Conservation (phyloP, 345 rosid species). For the Brassica incana region DNA sequence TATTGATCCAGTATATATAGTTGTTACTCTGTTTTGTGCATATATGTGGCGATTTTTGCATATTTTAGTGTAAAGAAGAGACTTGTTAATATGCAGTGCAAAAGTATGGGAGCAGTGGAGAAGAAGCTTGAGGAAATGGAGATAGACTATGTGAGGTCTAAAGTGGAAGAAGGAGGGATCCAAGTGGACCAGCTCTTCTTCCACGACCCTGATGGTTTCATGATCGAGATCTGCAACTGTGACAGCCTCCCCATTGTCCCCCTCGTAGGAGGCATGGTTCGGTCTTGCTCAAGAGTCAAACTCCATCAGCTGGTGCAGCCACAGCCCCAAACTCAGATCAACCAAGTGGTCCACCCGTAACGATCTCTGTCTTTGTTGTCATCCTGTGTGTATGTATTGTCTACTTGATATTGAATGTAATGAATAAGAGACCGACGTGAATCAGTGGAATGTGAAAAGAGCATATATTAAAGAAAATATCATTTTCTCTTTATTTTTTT, state of each 20-base stretch:
- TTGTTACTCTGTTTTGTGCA: slow-evolving; percentile 24
- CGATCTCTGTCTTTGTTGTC: neutral
- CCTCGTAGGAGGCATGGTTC: slow-evolving; percentile 40
- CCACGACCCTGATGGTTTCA: slow-evolving; percentile 81
- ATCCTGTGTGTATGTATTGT: neutral
- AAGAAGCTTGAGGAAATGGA: slow-evolving; percentile 62
- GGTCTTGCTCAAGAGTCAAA: slow-evolving; percentile 45
- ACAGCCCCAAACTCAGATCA: slow-evolving; percentile 26
- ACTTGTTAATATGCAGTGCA: slow-evolving; percentile 50
- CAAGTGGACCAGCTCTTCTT: slow-evolving; percentile 73
- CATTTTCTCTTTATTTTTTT: no score
- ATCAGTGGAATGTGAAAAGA: no score
- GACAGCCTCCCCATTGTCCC: slow-evolving; percentile 68
- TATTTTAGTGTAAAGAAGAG: neutral
- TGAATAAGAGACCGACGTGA: no score
- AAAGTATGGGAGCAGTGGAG: slow-evolving; percentile 68
- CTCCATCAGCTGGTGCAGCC: slow-evolving; percentile 31
- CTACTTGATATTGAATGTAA: neutral
- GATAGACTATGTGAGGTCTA: slow-evolving; percentile 46
- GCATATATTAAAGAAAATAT: no score
- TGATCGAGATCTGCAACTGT: slow-evolving; percentile 84
- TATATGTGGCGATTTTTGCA: neutral
- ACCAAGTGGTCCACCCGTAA: slow-evolving; percentile 28
- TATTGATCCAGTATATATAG: neutral
- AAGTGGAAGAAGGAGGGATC: slow-evolving; percentile 72